Evolutionary conservation across 2,329 filamentous ascomycete genomes (phyloP), one percentile per base, ranked within the genome.

Genomic region (Fusarium torulosum): DNA sequence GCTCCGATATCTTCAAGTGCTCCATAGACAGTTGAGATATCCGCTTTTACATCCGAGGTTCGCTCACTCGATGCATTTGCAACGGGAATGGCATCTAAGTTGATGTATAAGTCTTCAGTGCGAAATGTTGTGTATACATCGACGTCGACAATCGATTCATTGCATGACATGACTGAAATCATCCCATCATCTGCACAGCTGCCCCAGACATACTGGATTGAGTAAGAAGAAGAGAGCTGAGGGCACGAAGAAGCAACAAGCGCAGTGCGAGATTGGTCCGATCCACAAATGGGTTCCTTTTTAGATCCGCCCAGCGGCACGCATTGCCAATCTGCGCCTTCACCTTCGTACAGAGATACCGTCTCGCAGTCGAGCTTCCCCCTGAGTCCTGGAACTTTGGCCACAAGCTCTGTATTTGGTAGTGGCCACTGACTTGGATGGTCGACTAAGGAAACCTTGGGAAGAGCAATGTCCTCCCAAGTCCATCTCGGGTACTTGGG

Each of bases 151-250:
- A 75, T 55, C 4, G 70, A 61, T 52, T 74, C 60, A 40, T 75
- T 70, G 49, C 74, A 75, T 51, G 65, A 57, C 43, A 75, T 52
- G 23, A 74, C 57, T 1, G 72, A 69, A 4, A 73, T 64, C 38
- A 59, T 49, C 4, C 64, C 67, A 25, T 64, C 55, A 8, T 53
- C 38, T 14, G 54, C 50, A 54, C 74, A 75, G 38, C 68, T 66
- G 1, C 74, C 74, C 74, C 74, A 75, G 19, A 75, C 46, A 45
- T 72, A 75, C 46, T 71, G 67, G 41, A 75, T 58, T 0, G 62
- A 40, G 21, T 67, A 71, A 13, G 47, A 53, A 7, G 56, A 66
- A 4, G 61, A 59, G 21, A 71, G 51, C 3, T 71, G 67, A 3
- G 61, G 35, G 49, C 74, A 75, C 9, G 66, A 70, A 11, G 67